Conservation (phyloP, 2,329 filamentous ascomycete species). For the Aspergillus pseudoterreus region DNA sequence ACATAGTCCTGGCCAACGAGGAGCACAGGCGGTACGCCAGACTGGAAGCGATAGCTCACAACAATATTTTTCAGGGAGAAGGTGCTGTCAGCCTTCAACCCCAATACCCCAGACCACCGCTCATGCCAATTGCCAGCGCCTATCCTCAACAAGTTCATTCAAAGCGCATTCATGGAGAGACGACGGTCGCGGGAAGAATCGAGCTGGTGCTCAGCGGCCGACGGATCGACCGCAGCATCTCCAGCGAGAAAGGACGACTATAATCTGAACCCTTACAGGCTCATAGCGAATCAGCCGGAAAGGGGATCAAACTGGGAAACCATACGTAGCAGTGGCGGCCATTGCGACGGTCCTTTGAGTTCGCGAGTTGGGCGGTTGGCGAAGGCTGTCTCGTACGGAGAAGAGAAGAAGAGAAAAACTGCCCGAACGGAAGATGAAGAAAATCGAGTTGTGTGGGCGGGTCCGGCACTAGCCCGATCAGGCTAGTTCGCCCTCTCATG, state of each 20-base stretch:
- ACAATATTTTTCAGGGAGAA: conserved; percentile 79
- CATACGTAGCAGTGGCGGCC: conserved; percentile 62
- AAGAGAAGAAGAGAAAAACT: conserved; percentile 22
- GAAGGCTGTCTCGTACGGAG: conserved; percentile 31
- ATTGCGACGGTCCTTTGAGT: conserved; percentile 51
- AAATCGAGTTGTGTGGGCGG: conserved; percentile 35
- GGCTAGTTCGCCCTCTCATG: neutral
- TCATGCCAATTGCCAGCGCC: conserved; percentile 50
- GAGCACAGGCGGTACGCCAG: conserved; percentile 12
- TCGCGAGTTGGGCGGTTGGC: conserved; percentile 38
- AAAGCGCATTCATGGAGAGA: conserved; percentile 24
- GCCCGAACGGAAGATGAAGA: conserved; percentile 2
- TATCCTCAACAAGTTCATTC: conserved; percentile 18
- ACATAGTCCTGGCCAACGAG: neutral
- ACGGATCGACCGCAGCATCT: conserved; percentile 42
- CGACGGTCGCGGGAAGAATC: conserved; percentile 59
- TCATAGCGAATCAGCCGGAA: conserved; percentile 32
- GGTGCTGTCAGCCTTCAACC: conserved; percentile 59
- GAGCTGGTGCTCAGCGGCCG: conserved; percentile 64
- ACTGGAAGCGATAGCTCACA: conserved; percentile 42
- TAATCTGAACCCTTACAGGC: conserved; percentile 57
- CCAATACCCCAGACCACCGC: conserved; percentile 68
- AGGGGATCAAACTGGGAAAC: conserved; percentile 35
- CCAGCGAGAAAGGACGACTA: conserved; percentile 87
- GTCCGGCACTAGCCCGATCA: conserved; percentile 18